Evolutionary conservation across 2,329 filamentous ascomycete genomes (phyloP), one percentile per base, ranked within the genome.

Genomic region (Acephala macrosclerotiorum): DNA sequence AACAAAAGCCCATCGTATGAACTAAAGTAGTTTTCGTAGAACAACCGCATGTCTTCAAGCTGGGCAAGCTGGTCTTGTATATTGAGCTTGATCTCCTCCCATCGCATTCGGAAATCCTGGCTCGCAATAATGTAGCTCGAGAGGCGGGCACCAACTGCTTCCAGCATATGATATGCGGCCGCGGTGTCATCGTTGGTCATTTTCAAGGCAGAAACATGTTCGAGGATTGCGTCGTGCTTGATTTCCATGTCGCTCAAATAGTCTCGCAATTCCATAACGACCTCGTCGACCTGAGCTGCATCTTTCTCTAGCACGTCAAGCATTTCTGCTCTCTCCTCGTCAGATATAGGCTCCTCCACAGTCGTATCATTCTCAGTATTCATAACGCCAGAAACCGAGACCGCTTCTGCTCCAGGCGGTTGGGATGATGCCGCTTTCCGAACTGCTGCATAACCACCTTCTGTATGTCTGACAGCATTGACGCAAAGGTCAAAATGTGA

Each of bases 401-500:
- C 84, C 18, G 79, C 81, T 33, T 84, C 84, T 16, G 76, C 68
- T 56, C 75, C 64, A 79, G 84, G 68, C 75, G 86, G 78, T 45
- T 81, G 81, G 35, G 85, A 85, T 70, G 92, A 90, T 51, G 89
- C 90, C 0, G 88, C 90, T 69, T 88, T 90, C 59, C 87, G 85
- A 12, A 89, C 87, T 6, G 90, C 91, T 5, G 88, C 90, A 14
- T 89, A 88, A 5, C 90, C 91, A 35, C 91, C 91, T 80, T 97
- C 94, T 2, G 94, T 97, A 59, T 95, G 93, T 66, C 94, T 92
- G 51, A 97, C 90, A 0, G 95, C 95, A 0, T 91, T 95, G 16
- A 97, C 92, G 77, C 95, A 97, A 70, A 97, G 87, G 77, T 98
- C 95, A 76, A 97, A 97, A 79, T 98, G 95, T 29, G 86, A 87